Base-by-base conservation (phyloP, 2,329 filamentous ascomycete genomes). In the Stagonosporopsis rhizophila region DNA sequence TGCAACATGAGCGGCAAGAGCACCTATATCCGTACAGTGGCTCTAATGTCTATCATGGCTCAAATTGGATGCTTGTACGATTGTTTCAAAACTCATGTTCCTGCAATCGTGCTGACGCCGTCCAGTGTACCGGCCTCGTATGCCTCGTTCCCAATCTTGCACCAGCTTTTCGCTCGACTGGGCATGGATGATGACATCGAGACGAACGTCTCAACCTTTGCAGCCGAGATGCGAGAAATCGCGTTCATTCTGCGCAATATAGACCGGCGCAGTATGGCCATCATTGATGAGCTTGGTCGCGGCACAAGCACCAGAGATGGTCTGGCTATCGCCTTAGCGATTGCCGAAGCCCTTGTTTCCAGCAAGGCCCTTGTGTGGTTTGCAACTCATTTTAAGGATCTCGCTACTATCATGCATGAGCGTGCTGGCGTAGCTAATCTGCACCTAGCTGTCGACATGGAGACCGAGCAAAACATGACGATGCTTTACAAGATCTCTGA, bases 1-100 rank as follows among this genome's bases (percentile, higher is more conserved):
- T 96, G 91, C 73, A 99, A 99, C 67, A 99, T 99, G 95, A 96
- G 92, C 66, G 95, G 73, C 0, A 99, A 98, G 74, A 96, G 90
- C 61, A 99, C 93, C 0, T 98, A 97, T 69, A 96, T 98, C 60
- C 87, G 92, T 45, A 89, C 90, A 1, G 82, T 96, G 22, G 91
- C 94, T 0, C 79, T 99, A 28, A 86, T 96, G 70, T 87, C 90
- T 40, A 87, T 99, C 55, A 97, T 99, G 92, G 92, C 92, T 0
- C 95, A 99, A 68, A 87, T 97, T 47, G 94, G 93, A 3, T 90
- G 87, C 66, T 98, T 96, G 72, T 74, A 59, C 19, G 61, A 25
- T 38, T 11, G 4, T 2, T 38, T 19, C 0, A 19, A 9, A 28
- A 17, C n/a, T 5, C 14, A n/a, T 5, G 23, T 4, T 35, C 4